A percentile compares a stretch with the other conserved stretches of the same genome.
These are phyloP conservation scores for Torulaspora pretoriensis DNA, from an alignment of 1,139 yeast species.

Conservation along the genomic window DNA sequence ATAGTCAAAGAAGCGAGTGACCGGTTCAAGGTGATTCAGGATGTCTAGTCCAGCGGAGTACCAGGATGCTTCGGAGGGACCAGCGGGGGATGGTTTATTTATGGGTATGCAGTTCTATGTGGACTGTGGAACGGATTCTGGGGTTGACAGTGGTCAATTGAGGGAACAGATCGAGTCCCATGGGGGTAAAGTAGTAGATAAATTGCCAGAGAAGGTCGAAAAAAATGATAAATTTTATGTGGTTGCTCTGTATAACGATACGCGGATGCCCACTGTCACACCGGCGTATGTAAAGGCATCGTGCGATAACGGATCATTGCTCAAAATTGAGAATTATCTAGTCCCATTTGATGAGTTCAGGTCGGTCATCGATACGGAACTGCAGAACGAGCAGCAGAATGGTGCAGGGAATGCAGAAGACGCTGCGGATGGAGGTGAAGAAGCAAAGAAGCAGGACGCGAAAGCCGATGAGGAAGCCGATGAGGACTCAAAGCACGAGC, in stretches of 20 bases:
- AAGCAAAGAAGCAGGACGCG: conserved; percentile 1
- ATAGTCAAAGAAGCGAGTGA: conserved; percentile 13
- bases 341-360: conserved; percentile 30
- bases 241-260: conserved; percentile 33
- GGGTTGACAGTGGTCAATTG: conserved; percentile 13
- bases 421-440: background rate
- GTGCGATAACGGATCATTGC: conserved; percentile 21
- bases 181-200: conserved; percentile 19
- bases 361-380: conserved; percentile 24
- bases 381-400: conserved; percentile 10
- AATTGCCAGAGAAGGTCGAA: conserved; percentile 14
- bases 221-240: conserved; percentile 16
- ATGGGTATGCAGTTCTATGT: conserved; percentile 26
- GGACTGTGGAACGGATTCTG: conserved; percentile 20
- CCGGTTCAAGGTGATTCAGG: conserved; percentile 1
- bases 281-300: conserved; percentile 32
- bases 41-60: conserved; percentile 23
- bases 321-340: conserved; percentile 24
- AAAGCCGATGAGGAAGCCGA: background rate
- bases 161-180: conserved; percentile 11
- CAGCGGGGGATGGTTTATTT: conserved; percentile 13
- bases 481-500: background rate
- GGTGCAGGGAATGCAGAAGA: background rate
- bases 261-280: conserved; percentile 30
- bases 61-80: conserved; percentile 25